Conservation (phyloP, 2,329 filamentous ascomycete genomes). For the Epichloe sylvatica region DNA sequence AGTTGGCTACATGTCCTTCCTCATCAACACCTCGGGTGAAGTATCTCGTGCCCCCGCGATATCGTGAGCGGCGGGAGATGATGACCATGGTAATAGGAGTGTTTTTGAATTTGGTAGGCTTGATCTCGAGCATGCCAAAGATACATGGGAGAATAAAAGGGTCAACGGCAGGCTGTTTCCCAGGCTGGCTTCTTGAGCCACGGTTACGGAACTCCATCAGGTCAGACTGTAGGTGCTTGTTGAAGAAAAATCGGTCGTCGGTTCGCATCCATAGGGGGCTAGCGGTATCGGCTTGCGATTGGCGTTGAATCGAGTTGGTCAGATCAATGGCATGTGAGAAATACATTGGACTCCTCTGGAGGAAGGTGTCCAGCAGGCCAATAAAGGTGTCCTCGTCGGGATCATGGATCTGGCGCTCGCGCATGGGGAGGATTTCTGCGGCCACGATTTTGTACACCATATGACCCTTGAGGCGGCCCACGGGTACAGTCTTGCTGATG, state of each 20-base stretch:
- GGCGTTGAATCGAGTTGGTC: constrained; percentile 92
- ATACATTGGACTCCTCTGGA: constrained; percentile 83
- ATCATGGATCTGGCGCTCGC: constrained; percentile 82
- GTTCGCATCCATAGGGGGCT: constrained; percentile 78
- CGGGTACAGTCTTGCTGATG: constrained; percentile 84
- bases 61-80: constrained; percentile 77
- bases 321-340: constrained; percentile 96
- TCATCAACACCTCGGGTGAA: constrained; percentile 92
- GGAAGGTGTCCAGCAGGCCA: constrained; percentile 61
- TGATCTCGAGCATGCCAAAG: constrained; percentile 90
- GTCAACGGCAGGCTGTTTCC: constrained; percentile 63
- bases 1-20: constrained; percentile 90
- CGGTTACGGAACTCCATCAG: constrained; percentile 71
- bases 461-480: constrained; percentile 86
- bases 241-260: constrained; percentile 99
- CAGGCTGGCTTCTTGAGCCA: constrained; percentile 48
- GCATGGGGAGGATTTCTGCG: constrained; percentile 86
- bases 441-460: constrained; percentile 88
- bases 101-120: constrained; percentile 70
- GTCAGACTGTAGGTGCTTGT: constrained; percentile 80
- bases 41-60: constrained; percentile 83
- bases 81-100: constrained; percentile 73
- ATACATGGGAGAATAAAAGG: constrained; percentile 92
- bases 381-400: constrained; percentile 90
- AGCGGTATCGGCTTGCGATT: constrained; percentile 59